Evolutionary conservation across 1,284 basidiomycete species (phyloP), one percentile per base, ranked within the genome.

Genomic region (Moesziomyces antarcticus): DNA sequence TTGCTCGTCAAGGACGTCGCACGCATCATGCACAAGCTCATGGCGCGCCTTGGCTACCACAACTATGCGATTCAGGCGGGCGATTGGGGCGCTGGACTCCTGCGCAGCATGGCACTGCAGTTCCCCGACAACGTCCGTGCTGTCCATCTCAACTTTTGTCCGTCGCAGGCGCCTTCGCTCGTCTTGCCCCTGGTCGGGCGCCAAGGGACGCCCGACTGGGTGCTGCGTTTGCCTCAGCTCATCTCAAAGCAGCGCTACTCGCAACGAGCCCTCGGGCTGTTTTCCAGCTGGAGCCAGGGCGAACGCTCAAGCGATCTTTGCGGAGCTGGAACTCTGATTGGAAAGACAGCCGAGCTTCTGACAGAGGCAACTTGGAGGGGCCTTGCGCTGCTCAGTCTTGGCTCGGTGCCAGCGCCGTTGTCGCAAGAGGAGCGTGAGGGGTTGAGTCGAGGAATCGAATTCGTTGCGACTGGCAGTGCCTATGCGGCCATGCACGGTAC

Each of bases 401-500:
- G 71, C 1, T 65, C 62, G 16, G 48, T 75, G 1, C 75, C 75
- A 1, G 30, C 53, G 27, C 56, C 82, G 47, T 64, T 77, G 40
- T 56, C 53, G 16, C 67, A 77, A n/a, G 71, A 81, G 20, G 81
- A 83, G 11, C 54, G 67, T 1, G 47, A 54, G 6, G 67, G 65
- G 11, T 35, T 81, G 11, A 45, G 52, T 18, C 56, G 78, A 3
- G 63, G 72, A 5, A 51, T 79, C 11, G 61, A 64, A 21, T 84
- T 82, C 54, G 35, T 50, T 10, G 51, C 59, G 1, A 60, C 50
- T 2, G 81, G 80, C n/a, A 55, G 42, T 11, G 81, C 72, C 1
- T 84, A 84, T 51, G 71, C 81, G 0, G 35, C 52, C 5, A 63
- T 79, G 60, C 84, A 85, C 10, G 78, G 53, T 0, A 86, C 86